A percentile compares a stretch with the other conserved stretches of the same genome.
Conservation (phyloP, 768 basidiomycete species). For the Cyathus striatus region DNA sequence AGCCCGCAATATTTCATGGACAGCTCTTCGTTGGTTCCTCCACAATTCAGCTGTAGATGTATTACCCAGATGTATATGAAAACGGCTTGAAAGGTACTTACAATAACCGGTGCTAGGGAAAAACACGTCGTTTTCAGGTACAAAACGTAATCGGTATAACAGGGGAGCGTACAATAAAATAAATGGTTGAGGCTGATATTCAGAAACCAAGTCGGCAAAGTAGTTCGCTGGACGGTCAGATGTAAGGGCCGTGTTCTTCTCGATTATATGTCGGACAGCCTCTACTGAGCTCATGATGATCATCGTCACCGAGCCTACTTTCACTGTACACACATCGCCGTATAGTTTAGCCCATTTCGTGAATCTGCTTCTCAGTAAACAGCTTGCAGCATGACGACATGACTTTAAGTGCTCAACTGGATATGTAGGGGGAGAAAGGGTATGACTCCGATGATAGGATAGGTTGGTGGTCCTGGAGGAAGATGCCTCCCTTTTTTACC, state of each 20-base stretch:
- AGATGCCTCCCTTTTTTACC: neutral
- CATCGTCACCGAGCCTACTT: neutral
- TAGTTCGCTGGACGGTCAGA: neutral
- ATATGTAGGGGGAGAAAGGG: neutral
- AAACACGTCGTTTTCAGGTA: no score
- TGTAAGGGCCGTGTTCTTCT: neutral
- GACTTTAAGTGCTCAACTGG: neutral
- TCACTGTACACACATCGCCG: neutral
- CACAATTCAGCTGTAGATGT: neutral
- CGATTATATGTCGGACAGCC: neutral
- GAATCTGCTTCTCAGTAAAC: neutral
- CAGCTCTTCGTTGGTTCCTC: neutral
- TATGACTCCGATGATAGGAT: neutral
- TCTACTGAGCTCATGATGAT: neutral
- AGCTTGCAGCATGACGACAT: neutral
- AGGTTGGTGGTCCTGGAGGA: neutral
- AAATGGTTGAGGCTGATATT: no score
- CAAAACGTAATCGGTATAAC: no score
- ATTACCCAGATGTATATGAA: neutral
- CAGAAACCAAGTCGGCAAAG: no score
- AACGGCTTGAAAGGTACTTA: neutral
- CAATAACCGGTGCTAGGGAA: neutral
- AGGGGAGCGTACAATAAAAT: no score
- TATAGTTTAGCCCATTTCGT: neutral
- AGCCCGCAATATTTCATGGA: neutral